phyloP scores from a whole-genome alignment of 768 basidiomycete genomes.

The Dendrothele bispora region DNA sequence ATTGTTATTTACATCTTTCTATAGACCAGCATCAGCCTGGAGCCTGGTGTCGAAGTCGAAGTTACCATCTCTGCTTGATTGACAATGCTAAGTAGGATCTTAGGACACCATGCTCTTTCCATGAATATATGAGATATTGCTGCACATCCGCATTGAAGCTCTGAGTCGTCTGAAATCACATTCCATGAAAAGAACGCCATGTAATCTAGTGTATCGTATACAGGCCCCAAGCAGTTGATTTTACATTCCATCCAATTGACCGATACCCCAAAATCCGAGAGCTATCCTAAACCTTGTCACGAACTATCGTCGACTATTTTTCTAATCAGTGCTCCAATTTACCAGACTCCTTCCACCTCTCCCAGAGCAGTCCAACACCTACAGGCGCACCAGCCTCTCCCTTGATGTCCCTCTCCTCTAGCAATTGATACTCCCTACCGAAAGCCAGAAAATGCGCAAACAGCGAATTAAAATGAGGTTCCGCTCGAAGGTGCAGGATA shows the following conservation, averaged over 20 bases:
- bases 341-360: constrained; percentile 89
- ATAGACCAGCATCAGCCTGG: constrained; percentile 97
- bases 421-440: constrained; percentile 84
- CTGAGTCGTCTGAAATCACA: no score
- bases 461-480: constrained; percentile 95
- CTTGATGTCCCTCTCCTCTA: constrained; percentile 87
- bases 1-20: constrained; percentile 4
- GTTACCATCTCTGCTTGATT: constrained; percentile 86
- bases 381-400: constrained; percentile 61
- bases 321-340: constrained; percentile 35
- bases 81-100: neutral
- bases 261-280: no score
- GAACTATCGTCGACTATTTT: no score
- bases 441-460: constrained; percentile 98
- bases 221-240: no score
- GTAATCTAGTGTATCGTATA: no score
- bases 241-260: no score
- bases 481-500: constrained; percentile 89
- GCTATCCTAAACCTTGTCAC: no score
- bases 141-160: no score
- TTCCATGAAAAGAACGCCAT: no score
- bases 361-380: constrained; percentile 80
- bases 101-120: no score
- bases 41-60: constrained; percentile 99
- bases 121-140: no score